phyloP scores from a whole-genome alignment of 352 stramenopile species.

The Phytophthora ramorum region DNA sequence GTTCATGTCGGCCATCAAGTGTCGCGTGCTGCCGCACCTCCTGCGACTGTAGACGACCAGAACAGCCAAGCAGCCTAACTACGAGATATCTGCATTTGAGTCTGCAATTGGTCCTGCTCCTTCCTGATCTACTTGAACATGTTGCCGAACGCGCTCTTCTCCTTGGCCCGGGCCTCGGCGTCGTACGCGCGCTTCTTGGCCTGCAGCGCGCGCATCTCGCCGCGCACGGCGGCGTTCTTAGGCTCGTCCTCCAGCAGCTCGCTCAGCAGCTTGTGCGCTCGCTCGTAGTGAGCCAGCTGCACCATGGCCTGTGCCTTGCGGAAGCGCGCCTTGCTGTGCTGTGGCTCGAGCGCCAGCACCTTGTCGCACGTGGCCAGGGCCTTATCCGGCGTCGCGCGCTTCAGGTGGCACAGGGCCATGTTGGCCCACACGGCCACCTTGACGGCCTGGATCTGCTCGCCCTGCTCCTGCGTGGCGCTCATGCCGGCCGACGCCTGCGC shows the following conservation, averaged over 20 bases:
- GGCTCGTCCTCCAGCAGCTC: conserved; percentile 66
- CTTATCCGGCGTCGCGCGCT: conserved; percentile 52
- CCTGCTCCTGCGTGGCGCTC: conserved; percentile 59
- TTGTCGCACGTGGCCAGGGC: conserved; percentile 79
- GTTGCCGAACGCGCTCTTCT: conserved; percentile 70
- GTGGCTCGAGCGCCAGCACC: conserved; percentile 65
- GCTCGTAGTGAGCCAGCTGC: conserved; percentile 65
- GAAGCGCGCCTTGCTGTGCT: conserved; percentile 83
- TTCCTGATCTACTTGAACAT: conserved; percentile 72
- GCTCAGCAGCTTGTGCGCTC: conserved; percentile 59
- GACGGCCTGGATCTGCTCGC: conserved; percentile 63
- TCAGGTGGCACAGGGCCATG: conserved; percentile 85
- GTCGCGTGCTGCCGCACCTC: conserved; percentile 58
- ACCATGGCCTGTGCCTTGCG: conserved; percentile 80
- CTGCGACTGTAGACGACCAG: conserved; percentile 5
- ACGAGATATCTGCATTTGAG: conserved; percentile 9
- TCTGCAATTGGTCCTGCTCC: not conserved
- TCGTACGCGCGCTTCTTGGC: conserved; percentile 64
- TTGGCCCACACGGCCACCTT: conserved; percentile 82
- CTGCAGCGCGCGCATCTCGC: conserved; percentile 64
- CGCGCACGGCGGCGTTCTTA: conserved; percentile 72
- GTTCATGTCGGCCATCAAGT: conserved; percentile 71
- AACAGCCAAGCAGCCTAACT: no score
- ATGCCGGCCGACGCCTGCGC: conserved; percentile 49
- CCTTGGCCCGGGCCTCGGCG: conserved; percentile 57